Percentiles rank a stretch among this genome's conserved stretches.
These are phyloP conservation scores for Pachyrhizus erosus DNA, from an alignment of 306 rosid genomes.

Conservation along the genomic window DNA sequence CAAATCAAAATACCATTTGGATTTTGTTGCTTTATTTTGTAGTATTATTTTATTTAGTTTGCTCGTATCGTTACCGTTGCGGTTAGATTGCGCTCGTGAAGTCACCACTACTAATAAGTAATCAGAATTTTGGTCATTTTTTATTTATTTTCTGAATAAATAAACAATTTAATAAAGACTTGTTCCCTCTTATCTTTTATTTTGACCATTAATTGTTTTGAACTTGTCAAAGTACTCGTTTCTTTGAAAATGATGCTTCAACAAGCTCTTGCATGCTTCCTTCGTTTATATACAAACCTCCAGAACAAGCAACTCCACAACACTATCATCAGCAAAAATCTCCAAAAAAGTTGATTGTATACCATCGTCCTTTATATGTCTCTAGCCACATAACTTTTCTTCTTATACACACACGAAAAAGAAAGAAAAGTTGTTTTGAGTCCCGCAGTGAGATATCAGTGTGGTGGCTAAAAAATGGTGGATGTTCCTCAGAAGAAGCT, in stretches of 20 bases:
- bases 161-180: background rate
- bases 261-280: background rate
- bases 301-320: background rate
- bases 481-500: slow-evolving; percentile 46
- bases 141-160: background rate
- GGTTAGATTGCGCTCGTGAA: background rate
- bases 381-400: background rate
- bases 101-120: background rate
- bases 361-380: background rate
- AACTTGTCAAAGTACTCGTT: slow-evolving; percentile 4
- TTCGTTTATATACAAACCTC: background rate
- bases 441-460: background rate
- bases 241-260: background rate
- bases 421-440: background rate
- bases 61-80: background rate
- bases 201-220: background rate
- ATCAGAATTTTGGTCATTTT: background rate
- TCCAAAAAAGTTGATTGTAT: background rate
- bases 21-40: no score
- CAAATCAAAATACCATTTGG: no score
- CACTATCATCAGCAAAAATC: background rate
- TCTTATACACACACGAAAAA: background rate
- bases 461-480: background rate
- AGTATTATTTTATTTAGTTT: background rate
- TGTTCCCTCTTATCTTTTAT: background rate